Conservation (phyloP, 2,329 filamentous ascomycete species). For the Catunica adiposa region DNA sequence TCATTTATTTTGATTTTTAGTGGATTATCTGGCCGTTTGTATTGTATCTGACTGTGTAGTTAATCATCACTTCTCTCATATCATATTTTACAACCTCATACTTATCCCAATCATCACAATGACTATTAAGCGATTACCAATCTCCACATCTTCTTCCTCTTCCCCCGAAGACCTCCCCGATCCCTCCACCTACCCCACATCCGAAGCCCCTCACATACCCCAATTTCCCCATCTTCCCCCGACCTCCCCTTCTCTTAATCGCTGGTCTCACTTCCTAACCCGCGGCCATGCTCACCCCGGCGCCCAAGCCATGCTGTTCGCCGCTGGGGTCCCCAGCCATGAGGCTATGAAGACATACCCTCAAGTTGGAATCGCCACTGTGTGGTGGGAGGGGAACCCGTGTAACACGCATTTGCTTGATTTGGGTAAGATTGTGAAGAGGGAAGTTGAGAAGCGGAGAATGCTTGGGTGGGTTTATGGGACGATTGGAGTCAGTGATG, state of each 20-base stretch:
- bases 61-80: no score
- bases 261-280: conserved; percentile 71
- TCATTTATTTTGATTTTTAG: no score
- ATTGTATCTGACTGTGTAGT: no score
- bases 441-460: conserved; percentile 57
- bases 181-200: not conserved
- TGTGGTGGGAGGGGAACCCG: conserved; percentile 97
- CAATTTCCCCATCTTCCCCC: conserved; percentile 35
- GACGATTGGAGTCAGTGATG: conserved; percentile 75
- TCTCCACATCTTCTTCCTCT: no score
- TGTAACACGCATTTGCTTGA: conserved; percentile 50
- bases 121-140: no score
- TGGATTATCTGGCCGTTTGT: no score
- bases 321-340: conserved; percentile 68
- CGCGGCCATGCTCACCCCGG: conserved; percentile 79
- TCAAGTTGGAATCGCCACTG: conserved; percentile 77
- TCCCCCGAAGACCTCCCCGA: no score
- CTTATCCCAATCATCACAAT: no score
- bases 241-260: conserved; percentile 51
- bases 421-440: conserved; percentile 75
- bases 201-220: conserved; percentile 26
- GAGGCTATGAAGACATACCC: conserved; percentile 79
- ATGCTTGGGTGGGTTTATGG: conserved; percentile 96
- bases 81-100: no score
- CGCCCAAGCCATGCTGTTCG: conserved; percentile 93